Evolutionary conservation across 2,329 filamentous ascomycete species (phyloP).

Genomic region (Elsinoe necatrix): DNA sequence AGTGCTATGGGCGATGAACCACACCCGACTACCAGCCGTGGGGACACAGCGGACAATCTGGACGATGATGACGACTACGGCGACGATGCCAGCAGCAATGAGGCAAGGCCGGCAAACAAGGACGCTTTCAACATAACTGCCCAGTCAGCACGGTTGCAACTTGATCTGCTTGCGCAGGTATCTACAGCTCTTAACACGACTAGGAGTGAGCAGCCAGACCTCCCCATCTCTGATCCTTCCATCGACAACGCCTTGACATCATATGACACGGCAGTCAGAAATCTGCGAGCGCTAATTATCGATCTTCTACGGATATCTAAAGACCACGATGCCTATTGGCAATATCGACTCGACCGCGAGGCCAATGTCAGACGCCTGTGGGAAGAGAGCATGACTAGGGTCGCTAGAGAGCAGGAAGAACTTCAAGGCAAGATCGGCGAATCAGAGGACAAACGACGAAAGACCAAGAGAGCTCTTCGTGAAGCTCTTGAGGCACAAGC

Average conservation of each 20-base stretch:
- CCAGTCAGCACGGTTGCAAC: conserved; percentile 84
- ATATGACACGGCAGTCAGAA: conserved; percentile 83
- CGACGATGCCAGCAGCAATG: conserved; percentile 71
- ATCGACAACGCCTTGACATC: conserved; percentile 70
- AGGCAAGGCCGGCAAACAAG: conserved; percentile 65
- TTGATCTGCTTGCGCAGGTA: conserved; percentile 82
- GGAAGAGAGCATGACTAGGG: conserved; percentile 97
- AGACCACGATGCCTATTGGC: conserved; percentile 94
- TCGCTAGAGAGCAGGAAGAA: conserved; percentile 89
- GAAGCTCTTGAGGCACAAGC: conserved; percentile 63
- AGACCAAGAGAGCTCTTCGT: conserved; percentile 79
- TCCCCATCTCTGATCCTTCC: conserved; percentile 66
- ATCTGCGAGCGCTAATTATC: conserved; percentile 72
- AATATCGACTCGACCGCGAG: conserved; percentile 86
- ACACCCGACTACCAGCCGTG: conserved; percentile 40
- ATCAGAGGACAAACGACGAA: conserved; percentile 79
- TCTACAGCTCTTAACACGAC: conserved; percentile 72
- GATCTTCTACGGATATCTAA: conserved; percentile 86
- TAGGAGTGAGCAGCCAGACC: conserved; percentile 57
- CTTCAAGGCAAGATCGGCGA: conserved; percentile 81
- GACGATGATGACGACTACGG: conserved; percentile 65
- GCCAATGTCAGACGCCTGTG: conserved; percentile 88
- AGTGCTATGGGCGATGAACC: conserved; percentile 49
- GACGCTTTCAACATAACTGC: conserved; percentile 97
- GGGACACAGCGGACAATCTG: conserved; percentile 45